Evolutionary conservation across 805 yeast genomes (phyloP), one percentile per base, ranked within the genome.

Genomic region (Candida patagonica): DNA sequence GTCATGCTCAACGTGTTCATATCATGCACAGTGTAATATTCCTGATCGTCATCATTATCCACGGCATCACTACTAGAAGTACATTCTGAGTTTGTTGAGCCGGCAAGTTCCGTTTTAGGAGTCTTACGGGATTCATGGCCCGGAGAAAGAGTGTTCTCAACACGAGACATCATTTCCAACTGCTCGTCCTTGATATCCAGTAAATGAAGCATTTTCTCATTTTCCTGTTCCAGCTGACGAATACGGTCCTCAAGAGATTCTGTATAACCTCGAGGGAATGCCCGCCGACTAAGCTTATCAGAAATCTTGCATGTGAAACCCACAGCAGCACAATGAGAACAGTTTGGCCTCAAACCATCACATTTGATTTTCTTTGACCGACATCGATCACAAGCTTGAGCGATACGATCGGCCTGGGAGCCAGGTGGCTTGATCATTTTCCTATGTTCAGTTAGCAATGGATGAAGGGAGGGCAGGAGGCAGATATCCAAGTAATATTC

Each of bases 381-480:
- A 54, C 95, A 87, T 37, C 96, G 63, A 56, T 86, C 95, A 59
- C 96, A 86, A 0, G 95, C 95, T 55, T 86, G 95, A 0, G 95
- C 88, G 2, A 83, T 82, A 42, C 95, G 62, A 42, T 76, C 79
- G 0, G 72, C 66, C 21, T 71, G 67, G 10, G 76, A 64, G 1
- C 89, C 88, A 2, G 84, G 84, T 1, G 84, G 72, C 46, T 73
- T 71, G 42, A 83, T 84, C 30, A 74, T 71, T 49, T 74, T 76
- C 61, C 66, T 56, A 30, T 24, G 26, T 2, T 15, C 20, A 13
- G 21, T 17, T 8, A 7, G 17, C 19, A n/a, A n/a, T n/a, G n/a
- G n/a, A n/a, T n/a, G n/a, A n/a, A n/a, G 33, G 13, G 33, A 10
- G 12, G 10, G n/a, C n/a, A n/a, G n/a, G n/a, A n/a, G n/a, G n/a